Base-by-base conservation (phyloP, 1,284 basidiomycete genomes). In the Coniophora puteana region DNA sequence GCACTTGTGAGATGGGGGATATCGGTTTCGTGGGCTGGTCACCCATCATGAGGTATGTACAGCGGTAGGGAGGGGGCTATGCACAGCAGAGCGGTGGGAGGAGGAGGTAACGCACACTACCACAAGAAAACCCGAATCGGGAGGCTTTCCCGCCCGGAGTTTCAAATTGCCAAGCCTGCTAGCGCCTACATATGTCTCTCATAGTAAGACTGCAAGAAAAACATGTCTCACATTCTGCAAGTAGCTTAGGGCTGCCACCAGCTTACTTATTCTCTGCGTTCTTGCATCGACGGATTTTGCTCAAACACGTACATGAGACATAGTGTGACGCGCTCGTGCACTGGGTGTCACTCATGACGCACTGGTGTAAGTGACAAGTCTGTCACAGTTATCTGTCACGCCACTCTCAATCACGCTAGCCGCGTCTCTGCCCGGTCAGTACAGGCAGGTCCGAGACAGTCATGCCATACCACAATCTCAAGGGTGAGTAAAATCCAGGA, bases 391-490 rank as follows among this genome's bases (percentile, higher is more conserved):
- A 10, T 10, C n/a, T 27, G 26, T 27, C 26, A 27, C 26, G 26
- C n/a, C 26, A 27, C 26, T 10, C 10, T 27, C 26, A 27, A 8
- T 27, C 10, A 10, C 26, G n/a, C n/a, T n/a, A n/a, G n/a, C n/a
- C n/a, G n/a, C n/a, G n/a, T n/a, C n/a, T n/a, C n/a, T n/a, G n/a
- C n/a, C n/a, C n/a, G n/a, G n/a, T n/a, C n/a, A n/a, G n/a, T n/a
- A n/a, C n/a, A n/a, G n/a, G n/a, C n/a, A n/a, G n/a, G n/a, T n/a
- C n/a, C n/a, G n/a, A n/a, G n/a, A n/a, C 50, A 44, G 47, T 43
- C 51, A 89, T 89, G 85, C 81, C 83, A 41, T 90, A 93, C 62
- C 87, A 93, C 61, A 95, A 94, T 71, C 77, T 95, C 58, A 95
- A 95, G 72, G 86, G 92, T 89, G 50, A 49, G 72, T n/a, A n/a